phyloP scores from a whole-genome alignment of 208 protist genomes.

The Acanthamoeba lenticulata region DNA sequence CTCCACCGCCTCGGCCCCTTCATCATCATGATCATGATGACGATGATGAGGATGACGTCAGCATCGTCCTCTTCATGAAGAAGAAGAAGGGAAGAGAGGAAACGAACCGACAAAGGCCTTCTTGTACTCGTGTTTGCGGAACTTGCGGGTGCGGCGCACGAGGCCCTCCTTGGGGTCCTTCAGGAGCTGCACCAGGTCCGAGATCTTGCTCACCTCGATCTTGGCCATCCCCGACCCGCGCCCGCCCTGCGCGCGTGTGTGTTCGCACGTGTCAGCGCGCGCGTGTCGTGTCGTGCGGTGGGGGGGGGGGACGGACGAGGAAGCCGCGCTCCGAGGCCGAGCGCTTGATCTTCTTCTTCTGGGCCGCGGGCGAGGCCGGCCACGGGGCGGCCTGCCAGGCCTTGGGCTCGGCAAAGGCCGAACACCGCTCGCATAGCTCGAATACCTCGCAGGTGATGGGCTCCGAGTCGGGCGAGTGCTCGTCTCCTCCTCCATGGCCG shows the following conservation, averaged over 20 bases:
- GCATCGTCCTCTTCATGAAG: background rate
- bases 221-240: background rate
- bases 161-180: conserved; percentile 37
- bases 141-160: background rate
- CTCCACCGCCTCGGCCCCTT: conserved; percentile 18
- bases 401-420: background rate
- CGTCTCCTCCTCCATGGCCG: background rate
- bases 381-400: conserved; percentile 13
- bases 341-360: background rate
- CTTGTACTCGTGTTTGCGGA: background rate
- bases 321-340: background rate
- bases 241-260: background rate
- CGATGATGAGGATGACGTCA: background rate
- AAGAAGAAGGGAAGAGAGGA: background rate
- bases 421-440: background rate
- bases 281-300: background rate
- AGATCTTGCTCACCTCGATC: conserved; percentile 31
- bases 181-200: conserved; percentile 5
- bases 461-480: background rate
- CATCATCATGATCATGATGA: too few species aligned
- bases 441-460: background rate
- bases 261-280: background rate
- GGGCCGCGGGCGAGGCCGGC: background rate
- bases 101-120: conserved; percentile 15
- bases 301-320: background rate